Percentiles rank a stretch among this genome's conserved stretches.
phyloP scores from a whole-genome alignment of 2,329 filamentous ascomycete genomes.

The Microsporum audouinii region DNA sequence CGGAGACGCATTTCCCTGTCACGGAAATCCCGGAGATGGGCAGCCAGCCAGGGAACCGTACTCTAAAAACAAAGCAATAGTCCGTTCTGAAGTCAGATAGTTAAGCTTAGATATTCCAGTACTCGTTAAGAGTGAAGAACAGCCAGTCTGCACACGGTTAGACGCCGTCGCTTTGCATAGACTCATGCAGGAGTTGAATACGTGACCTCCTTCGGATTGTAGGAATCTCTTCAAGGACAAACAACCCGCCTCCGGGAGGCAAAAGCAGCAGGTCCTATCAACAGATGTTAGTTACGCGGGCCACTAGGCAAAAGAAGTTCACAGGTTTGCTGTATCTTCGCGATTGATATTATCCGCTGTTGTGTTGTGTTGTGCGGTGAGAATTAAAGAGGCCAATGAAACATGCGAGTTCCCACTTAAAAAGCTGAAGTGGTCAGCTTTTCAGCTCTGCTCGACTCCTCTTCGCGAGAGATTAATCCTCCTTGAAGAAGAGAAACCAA shows the following conservation, averaged over 20 bases:
- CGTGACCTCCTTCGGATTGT: neutral
- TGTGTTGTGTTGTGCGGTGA: neutral
- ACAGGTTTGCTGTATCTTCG: neutral
- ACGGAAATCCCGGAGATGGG: neutral
- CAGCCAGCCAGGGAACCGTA: neutral
- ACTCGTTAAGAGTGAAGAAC: neutral
- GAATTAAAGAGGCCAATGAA: neutral
- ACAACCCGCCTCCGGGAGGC: neutral
- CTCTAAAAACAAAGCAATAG: neutral
- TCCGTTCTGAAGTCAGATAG: neutral
- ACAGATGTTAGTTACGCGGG: neutral
- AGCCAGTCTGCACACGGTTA: neutral
- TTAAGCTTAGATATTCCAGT: neutral
- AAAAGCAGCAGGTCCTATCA: neutral
- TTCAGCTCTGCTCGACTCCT: neutral
- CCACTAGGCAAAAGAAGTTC: neutral
- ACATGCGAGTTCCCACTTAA: neutral
- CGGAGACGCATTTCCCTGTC: neutral
- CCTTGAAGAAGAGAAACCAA: neutral
- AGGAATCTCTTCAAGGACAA: neutral
- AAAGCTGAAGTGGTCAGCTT: neutral
- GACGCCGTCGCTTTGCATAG: neutral
- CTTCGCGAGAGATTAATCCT: neutral
- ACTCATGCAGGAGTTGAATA: neutral
- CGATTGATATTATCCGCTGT: neutral